Evolutionary conservation across 345 rosid genomes (phyloP), one percentile per base, ranked within the genome.

Genomic region (Carallia brachiata): DNA sequence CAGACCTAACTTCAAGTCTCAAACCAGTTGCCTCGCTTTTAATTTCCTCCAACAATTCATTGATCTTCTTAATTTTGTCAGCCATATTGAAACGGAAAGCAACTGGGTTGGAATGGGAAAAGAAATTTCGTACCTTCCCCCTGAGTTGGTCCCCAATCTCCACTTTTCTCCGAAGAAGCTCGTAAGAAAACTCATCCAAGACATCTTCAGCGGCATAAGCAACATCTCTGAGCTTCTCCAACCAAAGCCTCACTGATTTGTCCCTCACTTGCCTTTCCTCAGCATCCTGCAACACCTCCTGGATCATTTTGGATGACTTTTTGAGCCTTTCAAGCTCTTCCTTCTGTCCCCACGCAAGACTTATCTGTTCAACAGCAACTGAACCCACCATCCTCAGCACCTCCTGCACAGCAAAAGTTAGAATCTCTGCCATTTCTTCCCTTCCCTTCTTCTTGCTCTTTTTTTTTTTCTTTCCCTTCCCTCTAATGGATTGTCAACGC

Each of bases 131-230:
- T 13, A 64, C 28, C 39, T 64, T 44, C 48, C 10, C 23, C 2
- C 47, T 4, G 8, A 27, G 36, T 15, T 6, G 55, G 6, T 47
- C 27, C 61, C 13, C 6, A 16, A 10, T 40, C 36, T 40, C 9
- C n/a, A 56, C 63, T 32, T 37, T 68, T 28, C 9, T 48, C 19
- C 73, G 27, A 23, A 70, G 23, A 50, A 9, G 36, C 36, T 70
- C 66, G 27, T 50, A 61, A 3, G 52, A 44, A 13, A 70, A 48
- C 36, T 52, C 73, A 27, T 50, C 66, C 27, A 50, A 3, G 3
- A 70, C n/a, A 7, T 19, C 66, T 62, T 70, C 66, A 23, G 66
- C 66, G 0, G 61, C 61, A 36, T 61, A 50, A 61, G 66, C 73
- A 12, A 36, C 52, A 12, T 34, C 36, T 10, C 61, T 36, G 23